Evolutionary conservation across 495 filamentous ascomycete genomes (phyloP).

Genomic region (Penicillium egyptiacum): DNA sequence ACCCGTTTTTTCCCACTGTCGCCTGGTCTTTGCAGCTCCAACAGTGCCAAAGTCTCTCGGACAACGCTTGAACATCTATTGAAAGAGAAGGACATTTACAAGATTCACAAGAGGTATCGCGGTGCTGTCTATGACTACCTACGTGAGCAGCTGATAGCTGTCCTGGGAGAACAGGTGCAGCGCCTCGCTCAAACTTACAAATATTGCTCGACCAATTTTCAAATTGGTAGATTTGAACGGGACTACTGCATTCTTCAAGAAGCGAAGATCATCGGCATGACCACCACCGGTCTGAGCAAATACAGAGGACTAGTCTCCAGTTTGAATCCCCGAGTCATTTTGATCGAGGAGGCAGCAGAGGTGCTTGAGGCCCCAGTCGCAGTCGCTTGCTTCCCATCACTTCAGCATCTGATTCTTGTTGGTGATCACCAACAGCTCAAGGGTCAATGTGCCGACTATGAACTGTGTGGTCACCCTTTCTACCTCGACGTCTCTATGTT

Average conservation of each 20-base stretch:
- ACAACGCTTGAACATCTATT: conserved; percentile 18
- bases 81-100: conserved; percentile 53
- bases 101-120: conserved; percentile 52
- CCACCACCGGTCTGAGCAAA: conserved; percentile 85
- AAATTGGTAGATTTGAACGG: conserved; percentile 58
- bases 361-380: conserved; percentile 66
- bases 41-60: conserved; percentile 3
- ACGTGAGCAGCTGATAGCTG: conserved; percentile 44
- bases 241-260: conserved; percentile 49
- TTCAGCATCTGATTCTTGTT: conserved; percentile 74
- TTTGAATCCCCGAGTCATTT: conserved; percentile 62
- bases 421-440: conserved; percentile 76
- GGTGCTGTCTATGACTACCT: conserved; percentile 61
- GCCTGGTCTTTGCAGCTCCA: conserved; percentile 48
- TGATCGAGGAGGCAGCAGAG: conserved; percentile 79
- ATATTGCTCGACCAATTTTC: conserved; percentile 35
- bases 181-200: conserved; percentile 44
- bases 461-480: conserved; percentile 57
- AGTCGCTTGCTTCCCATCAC: conserved; percentile 61
- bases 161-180: conserved; percentile 45
- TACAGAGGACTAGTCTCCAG: conserved; percentile 73
- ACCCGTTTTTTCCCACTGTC: conserved; percentile 49
- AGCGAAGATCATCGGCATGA: conserved; percentile 68
- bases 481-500: conserved; percentile 69
- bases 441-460: conserved; percentile 56